Conservation (phyloP, 306 rosid genomes). For the Ceratonia siliqua region DNA sequence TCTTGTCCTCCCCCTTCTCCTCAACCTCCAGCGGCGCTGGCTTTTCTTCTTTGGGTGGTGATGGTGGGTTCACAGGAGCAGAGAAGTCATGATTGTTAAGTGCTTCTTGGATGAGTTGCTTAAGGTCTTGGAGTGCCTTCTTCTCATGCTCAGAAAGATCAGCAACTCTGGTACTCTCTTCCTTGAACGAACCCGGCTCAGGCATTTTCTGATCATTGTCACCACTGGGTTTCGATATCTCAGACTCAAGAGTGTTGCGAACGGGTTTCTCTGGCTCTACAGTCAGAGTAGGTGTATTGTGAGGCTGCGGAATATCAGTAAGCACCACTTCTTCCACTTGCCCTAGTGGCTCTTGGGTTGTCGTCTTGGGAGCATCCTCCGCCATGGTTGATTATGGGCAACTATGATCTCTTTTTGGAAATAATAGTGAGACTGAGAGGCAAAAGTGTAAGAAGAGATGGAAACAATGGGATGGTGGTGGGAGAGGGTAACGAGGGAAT, state of each 20-base stretch:
- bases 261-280: constrained; percentile 9
- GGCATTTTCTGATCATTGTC: constrained; percentile 30
- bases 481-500: too few relatives aligned
- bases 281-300: neutral
- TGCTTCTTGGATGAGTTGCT: constrained; percentile 55
- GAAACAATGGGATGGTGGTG: neutral
- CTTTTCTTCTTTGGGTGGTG: constrained; percentile 29
- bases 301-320: constrained; percentile 33
- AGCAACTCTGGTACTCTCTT: constrained; percentile 59
- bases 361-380: constrained; percentile 37
- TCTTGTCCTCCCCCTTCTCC: neutral
- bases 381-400: constrained; percentile 40
- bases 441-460: neutral
- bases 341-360: constrained; percentile 25
- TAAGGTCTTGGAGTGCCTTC: constrained; percentile 62
- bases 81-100: constrained; percentile 58
- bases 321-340: constrained; percentile 23
- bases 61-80: neutral
- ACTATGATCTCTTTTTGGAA: neutral
- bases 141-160: constrained; percentile 57
- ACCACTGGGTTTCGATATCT: constrained; percentile 17
- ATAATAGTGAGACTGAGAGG: neutral
- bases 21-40: neutral
- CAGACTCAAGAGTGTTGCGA: constrained; percentile 1
- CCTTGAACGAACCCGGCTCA: constrained; percentile 50